phyloP scores from a whole-genome alignment of 257 asterid species.

The Verbascum thapsus region DNA sequence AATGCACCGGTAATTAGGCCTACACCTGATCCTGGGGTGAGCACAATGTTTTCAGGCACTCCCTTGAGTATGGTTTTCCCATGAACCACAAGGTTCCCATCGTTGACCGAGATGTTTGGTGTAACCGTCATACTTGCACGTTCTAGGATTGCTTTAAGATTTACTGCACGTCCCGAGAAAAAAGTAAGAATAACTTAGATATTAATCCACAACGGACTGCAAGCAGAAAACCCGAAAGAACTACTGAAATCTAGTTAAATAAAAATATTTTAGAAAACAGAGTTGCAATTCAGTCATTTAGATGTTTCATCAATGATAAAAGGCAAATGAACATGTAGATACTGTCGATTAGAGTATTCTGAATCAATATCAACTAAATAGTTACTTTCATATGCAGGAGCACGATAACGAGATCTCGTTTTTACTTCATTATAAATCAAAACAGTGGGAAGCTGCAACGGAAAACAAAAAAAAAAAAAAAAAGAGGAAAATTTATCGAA shows the following conservation, averaged over 20 bases:
- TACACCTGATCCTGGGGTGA: conserved; percentile 77
- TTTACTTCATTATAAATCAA: too few species aligned
- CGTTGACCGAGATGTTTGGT: conserved; percentile 74
- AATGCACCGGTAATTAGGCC: conserved; percentile 88
- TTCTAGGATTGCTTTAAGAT: conserved; percentile 28
- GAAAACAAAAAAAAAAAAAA: too few species aligned
- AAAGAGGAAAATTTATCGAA: too few species aligned
- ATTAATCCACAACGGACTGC: conserved; percentile 7
- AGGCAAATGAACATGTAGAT: not conserved
- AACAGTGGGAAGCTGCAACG: not conserved
- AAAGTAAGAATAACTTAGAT: conserved; percentile 21
- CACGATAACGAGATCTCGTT: too few species aligned
- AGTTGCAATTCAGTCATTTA: conserved; percentile 5
- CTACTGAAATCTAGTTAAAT: not conserved
- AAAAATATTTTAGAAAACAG: not conserved
- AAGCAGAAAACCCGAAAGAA: not conserved
- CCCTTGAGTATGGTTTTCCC: conserved; percentile 86
- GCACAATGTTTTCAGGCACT: conserved; percentile 79
- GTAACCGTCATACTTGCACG: conserved; percentile 75
- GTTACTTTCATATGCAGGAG: too few species aligned
- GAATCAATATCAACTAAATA: too few species aligned
- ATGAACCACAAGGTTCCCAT: conserved; percentile 89
- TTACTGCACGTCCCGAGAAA: conserved; percentile 45
- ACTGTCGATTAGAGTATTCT: not conserved
- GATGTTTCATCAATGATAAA: not conserved